Evolutionary conservation across 2,329 filamentous ascomycete genomes (phyloP), one percentile per base, ranked within the genome.

Genomic region (Nothomitra cinnamomea): DNA sequence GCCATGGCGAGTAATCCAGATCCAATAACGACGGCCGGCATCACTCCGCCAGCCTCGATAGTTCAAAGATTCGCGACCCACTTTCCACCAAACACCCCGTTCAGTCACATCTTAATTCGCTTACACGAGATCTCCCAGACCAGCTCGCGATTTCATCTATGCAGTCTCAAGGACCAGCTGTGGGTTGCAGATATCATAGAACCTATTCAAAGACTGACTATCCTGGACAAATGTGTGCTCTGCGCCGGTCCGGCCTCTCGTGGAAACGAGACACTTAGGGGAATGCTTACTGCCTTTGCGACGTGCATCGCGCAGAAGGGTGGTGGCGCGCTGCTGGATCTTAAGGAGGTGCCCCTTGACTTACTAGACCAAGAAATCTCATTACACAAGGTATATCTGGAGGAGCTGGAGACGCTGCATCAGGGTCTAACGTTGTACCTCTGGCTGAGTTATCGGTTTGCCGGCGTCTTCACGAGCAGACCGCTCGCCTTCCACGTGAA

Each of bases 381-480:
- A 0, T 64, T 64, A 1, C 64, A 66, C 13, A 68, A 74, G 53
- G 65, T 70, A 0, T 86, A 87, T 59, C 72, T 98, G 10, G 70
- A 72, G 53, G 68, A 72, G 7, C 71, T 96, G 19, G 92, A 98
- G 65, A 66, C 70, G 2, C 73, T 98, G 15, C 92, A 98, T 69
- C 85, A 86, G 61, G 74, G 79, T 25, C 71, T 98, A 38, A 87
- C 90, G 45, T 70, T 89, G 48, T 98, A 96, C 64, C 74, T 94
- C 1, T 98, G 92, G 92, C 73, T 98, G 15, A 90, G 85, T 60
- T 96, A 90, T 67, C 82, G 90, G 5, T 94, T 90, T 65, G 74
- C 80, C 2, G 85, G 86, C 50, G 75, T 94, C 51, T 94, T 95
- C 65, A 76, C 72, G 4, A 85, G 82, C 58, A 79, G 90, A 60